A percentile compares a stretch with the other conserved stretches of the same genome.
These are phyloP conservation scores for Mitragyna speciosa DNA, from an alignment of 257 asterid genomes.

Conservation along the genomic window DNA sequence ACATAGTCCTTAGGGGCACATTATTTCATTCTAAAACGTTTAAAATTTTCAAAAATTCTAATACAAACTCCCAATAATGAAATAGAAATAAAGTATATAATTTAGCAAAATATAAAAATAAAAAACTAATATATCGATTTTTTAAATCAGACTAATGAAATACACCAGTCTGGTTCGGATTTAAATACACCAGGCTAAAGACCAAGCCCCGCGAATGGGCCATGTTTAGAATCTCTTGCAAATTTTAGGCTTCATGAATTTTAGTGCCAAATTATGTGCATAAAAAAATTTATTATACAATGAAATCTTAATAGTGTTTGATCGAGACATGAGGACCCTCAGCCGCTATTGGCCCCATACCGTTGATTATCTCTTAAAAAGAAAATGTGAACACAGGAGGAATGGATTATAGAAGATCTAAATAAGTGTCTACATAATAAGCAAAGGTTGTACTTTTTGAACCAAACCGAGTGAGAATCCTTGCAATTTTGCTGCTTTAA, in stretches of 20 bases:
- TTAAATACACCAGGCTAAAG: not conserved
- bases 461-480: slow-evolving; percentile 7
- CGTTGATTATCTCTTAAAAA: slow-evolving; percentile 25
- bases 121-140: no score
- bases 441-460: not conserved
- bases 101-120: no score
- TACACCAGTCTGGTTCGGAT: no score
- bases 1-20: not conserved
- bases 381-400: slow-evolving; percentile 31
- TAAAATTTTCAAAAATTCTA: no score
- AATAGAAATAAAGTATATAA: no score
- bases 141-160: no score
- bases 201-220: slow-evolving; percentile 25
- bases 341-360: slow-evolving; percentile 22
- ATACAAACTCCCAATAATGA: not conserved
- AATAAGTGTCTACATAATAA: not conserved
- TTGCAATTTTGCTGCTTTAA: slow-evolving; percentile 20
- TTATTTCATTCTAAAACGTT: not conserved
- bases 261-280: slow-evolving; percentile 50
- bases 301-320: slow-evolving; percentile 17
- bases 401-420: not conserved
- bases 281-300: slow-evolving; percentile 13
- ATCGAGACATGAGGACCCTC: slow-evolving; percentile 40
- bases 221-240: slow-evolving; percentile 18
- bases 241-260: slow-evolving; percentile 21